Percentiles rank a stretch among this genome's conserved stretches.
phyloP scores from a whole-genome alignment of 208 protist genomes.

The Naegleria fowleri region DNA sequence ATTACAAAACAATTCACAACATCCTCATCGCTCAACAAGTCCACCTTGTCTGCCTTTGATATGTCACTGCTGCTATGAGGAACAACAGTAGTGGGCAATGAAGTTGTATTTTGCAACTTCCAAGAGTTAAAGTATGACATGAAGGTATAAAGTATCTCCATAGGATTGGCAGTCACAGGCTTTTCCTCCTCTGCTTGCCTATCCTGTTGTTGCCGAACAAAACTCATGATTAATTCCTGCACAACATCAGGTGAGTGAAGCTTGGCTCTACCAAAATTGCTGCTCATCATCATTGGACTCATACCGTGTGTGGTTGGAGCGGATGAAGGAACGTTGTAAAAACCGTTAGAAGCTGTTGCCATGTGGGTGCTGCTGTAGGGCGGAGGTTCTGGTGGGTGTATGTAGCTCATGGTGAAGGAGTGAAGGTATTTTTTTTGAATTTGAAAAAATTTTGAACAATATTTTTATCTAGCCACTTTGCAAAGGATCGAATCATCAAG shows the following conservation, averaged over 20 bases:
- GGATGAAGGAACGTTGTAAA: neutral
- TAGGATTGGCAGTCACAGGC: neutral
- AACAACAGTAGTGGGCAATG: neutral
- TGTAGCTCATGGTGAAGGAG: neutral
- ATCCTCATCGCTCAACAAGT: neutral
- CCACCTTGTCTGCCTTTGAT: neutral
- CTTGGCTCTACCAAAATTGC: neutral
- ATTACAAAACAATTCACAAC: slow-evolving; percentile 7
- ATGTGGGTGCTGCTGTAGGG: neutral
- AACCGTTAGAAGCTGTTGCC: neutral
- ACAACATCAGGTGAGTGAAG: neutral
- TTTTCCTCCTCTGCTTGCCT: neutral
- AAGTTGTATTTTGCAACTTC: neutral
- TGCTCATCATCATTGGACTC: too few species aligned
- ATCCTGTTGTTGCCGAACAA: neutral
- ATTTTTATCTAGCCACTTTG: too few species aligned
- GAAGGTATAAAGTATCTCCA: neutral
- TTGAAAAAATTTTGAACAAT: too few species aligned
- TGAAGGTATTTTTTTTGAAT: too few species aligned
- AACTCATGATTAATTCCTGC: neutral
- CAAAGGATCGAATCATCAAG: too few species aligned
- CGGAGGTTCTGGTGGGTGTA: neutral
- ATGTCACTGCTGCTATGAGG: neutral
- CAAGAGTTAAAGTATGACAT: neutral
- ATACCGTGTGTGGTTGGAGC: neutral